Evolutionary conservation across 2,329 filamentous ascomycete genomes (phyloP).

Genomic region (Stemphylium vesicarium): DNA sequence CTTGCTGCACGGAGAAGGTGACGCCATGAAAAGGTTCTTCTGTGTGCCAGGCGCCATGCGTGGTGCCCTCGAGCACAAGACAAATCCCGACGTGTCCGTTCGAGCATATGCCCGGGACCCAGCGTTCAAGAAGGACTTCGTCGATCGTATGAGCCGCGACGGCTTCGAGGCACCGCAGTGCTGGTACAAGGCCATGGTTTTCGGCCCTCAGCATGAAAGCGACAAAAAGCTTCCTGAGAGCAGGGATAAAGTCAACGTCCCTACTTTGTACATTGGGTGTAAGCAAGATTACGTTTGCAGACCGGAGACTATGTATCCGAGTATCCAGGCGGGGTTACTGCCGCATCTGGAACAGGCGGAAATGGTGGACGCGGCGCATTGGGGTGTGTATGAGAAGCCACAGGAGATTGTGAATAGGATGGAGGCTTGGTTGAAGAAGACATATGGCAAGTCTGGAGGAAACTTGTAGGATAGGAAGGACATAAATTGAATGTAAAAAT

Average conservation of each 20-base stretch:
- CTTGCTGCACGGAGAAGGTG: conserved; percentile 41
- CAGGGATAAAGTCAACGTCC: conserved; percentile 41
- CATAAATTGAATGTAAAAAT: neutral
- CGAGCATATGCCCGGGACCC: conserved; percentile 45
- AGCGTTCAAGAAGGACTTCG: conserved; percentile 42
- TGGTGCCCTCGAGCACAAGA: conserved; percentile 25
- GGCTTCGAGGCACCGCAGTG: conserved; percentile 47
- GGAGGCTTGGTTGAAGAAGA: conserved; percentile 26
- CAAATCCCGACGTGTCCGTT: conserved; percentile 10
- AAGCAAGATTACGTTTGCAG: conserved; percentile 46
- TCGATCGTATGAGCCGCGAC: conserved; percentile 41
- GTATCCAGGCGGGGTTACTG: conserved; percentile 35
- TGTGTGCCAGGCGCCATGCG: conserved; percentile 48
- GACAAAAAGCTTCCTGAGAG: conserved; percentile 33
- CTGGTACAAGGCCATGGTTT: conserved; percentile 45
- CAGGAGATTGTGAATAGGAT: conserved; percentile 33
- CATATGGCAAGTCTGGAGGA: conserved; percentile 4
- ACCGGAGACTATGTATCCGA: conserved; percentile 37
- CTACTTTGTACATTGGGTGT: conserved; percentile 46
- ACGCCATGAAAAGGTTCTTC: conserved; percentile 48
- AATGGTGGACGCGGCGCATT: conserved; percentile 46
- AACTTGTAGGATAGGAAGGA: neutral
- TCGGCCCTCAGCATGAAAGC: conserved; percentile 34
- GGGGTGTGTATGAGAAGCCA: conserved; percentile 46
- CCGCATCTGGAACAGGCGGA: conserved; percentile 41